Percentiles rank a stretch among this genome's conserved stretches.
phyloP scores from a whole-genome alignment of 257 asterid species.

The Solanum lycopersicoides region DNA sequence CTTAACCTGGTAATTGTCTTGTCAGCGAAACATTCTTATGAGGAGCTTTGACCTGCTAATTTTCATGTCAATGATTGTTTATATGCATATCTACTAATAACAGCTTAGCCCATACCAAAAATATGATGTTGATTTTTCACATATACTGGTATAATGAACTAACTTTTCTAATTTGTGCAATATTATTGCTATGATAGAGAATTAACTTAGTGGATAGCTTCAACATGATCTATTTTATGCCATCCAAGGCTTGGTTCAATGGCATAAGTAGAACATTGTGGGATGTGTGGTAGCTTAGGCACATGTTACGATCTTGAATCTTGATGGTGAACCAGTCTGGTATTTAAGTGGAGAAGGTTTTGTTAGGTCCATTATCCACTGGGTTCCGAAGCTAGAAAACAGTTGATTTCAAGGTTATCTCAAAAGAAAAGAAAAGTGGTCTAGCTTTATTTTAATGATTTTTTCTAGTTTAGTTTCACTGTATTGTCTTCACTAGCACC shows the following conservation, averaged over 20 bases:
- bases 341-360: background rate
- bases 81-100: background rate
- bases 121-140: background rate
- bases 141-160: background rate
- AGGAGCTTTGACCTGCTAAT: background rate
- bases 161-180: background rate
- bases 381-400: background rate
- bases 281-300: background rate
- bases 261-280: background rate
- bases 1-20: background rate
- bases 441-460: background rate
- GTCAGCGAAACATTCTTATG: background rate
- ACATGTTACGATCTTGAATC: background rate
- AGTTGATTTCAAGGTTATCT: background rate
- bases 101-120: background rate
- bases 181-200: background rate
- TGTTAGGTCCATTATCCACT: background rate
- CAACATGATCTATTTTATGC: background rate
- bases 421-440: background rate
- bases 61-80: background rate
- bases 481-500: background rate
- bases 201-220: background rate
- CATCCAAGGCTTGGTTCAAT: background rate
- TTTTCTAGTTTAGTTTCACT: background rate
- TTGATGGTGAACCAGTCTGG: background rate